These are phyloP conservation scores for Stachybotrys chartarum DNA, from an alignment of 2,329 filamentous ascomycete genomes.

Conservation along the genomic window DNA sequence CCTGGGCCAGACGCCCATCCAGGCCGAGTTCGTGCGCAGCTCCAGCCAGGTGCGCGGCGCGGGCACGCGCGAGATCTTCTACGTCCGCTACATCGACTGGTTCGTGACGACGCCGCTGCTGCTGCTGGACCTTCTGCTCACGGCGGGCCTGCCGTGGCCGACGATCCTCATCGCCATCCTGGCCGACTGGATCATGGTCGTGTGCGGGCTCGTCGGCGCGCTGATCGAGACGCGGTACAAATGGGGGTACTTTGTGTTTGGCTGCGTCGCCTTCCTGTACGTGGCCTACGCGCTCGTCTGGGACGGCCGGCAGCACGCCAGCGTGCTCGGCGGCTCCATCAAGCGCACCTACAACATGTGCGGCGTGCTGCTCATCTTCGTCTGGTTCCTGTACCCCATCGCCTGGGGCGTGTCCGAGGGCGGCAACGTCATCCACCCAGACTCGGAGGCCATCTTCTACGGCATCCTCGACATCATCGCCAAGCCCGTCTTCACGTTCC, in stretches of 20 bases:
- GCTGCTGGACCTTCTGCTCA: slow-evolving; percentile 55
- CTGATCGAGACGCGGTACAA: slow-evolving; percentile 43
- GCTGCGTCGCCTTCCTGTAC: slow-evolving; percentile 35
- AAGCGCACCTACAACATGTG: slow-evolving; percentile 45
- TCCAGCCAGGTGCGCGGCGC: slow-evolving; percentile 35
- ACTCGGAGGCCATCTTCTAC: slow-evolving; percentile 63
- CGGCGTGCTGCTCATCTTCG: slow-evolving; percentile 46
- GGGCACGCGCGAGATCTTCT: slow-evolving; percentile 49
- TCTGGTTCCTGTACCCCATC: slow-evolving; percentile 51
- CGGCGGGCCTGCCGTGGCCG: slow-evolving; percentile 46
- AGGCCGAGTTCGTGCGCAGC: slow-evolving; percentile 43
- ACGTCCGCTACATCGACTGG: slow-evolving; percentile 47
- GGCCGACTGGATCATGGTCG: slow-evolving; percentile 39
- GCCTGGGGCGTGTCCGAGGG: slow-evolving; percentile 46
- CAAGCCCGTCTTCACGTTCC: slow-evolving; percentile 55
- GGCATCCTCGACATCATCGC: slow-evolving; percentile 58
- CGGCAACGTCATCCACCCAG: slow-evolving; percentile 46
- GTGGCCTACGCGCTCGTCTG: slow-evolving; percentile 35
- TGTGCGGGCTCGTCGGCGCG: slow-evolving; percentile 37
- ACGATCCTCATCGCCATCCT: slow-evolving; percentile 42
- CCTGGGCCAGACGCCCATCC: slow-evolving; percentile 35
- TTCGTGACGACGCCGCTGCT: slow-evolving; percentile 56
- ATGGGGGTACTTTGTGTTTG: slow-evolving; percentile 50
- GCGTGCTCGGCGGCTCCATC: slow-evolving; percentile 45
- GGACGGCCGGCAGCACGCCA: slow-evolving; percentile 41